A percentile compares a stretch with the other conserved stretches of the same genome.
Evolutionary conservation across 768 basidiomycete species (phyloP).

Genomic region (Tylopilus subfusipes): DNA sequence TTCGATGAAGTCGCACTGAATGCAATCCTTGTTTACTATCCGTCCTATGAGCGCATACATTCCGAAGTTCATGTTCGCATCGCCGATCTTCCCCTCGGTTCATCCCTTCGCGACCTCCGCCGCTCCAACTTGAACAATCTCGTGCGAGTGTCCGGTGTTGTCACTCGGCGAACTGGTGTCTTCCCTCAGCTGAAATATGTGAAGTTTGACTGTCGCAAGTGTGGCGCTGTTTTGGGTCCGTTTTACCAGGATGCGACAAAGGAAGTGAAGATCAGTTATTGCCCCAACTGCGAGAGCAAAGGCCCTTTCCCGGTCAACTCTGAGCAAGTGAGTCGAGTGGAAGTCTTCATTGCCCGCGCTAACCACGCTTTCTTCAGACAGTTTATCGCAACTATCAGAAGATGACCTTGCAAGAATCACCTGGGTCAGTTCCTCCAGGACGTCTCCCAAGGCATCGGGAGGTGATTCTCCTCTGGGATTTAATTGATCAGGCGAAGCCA

Average conservation of each 20-base stretch:
- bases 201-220: slow-evolving; percentile 97
- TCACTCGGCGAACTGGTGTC: slow-evolving; percentile 91
- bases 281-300: slow-evolving; percentile 89
- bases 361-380: slow-evolving; percentile 51
- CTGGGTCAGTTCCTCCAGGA: slow-evolving; percentile 96
- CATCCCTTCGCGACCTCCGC: slow-evolving; percentile 90
- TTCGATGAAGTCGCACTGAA: slow-evolving; percentile 95
- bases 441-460: slow-evolving; percentile 96
- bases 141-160: slow-evolving; percentile 93
- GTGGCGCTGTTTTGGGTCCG: slow-evolving; percentile 89
- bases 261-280: slow-evolving; percentile 93
- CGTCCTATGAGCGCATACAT: slow-evolving; percentile 94
- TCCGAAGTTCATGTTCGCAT: slow-evolving; percentile 97
- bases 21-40: slow-evolving; percentile 93
- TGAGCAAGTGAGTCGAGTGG: slow-evolving; percentile 66
- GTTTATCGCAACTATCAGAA: slow-evolving; percentile 98
- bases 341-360: neutral
- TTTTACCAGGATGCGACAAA: slow-evolving; percentile 97
- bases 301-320: slow-evolving; percentile 97
- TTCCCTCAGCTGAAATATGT: slow-evolving; percentile 99
- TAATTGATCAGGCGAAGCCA: slow-evolving; percentile 97
- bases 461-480: slow-evolving; percentile 94
- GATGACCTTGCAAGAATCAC: slow-evolving; percentile 97
- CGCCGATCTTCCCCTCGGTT: slow-evolving; percentile 85
- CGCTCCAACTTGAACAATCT: slow-evolving; percentile 91